Percentiles rank a stretch among this genome's conserved stretches.
phyloP scores from a whole-genome alignment of 192 early-diverging fungal genomes.

The Kappamyces sp. region DNA sequence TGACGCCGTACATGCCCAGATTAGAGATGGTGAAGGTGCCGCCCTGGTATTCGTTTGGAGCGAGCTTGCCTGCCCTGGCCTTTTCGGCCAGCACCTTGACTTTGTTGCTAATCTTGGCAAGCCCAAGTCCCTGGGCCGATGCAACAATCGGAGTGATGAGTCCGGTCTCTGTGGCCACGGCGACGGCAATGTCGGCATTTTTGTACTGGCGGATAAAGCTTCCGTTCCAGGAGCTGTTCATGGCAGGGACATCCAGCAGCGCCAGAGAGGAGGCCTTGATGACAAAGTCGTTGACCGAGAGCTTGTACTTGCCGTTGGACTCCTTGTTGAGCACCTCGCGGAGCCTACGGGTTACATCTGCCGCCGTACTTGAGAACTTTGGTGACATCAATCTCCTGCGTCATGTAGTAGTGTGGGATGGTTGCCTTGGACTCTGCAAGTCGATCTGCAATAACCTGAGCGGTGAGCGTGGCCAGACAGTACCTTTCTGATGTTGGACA shows the following conservation, averaged over 20 bases:
- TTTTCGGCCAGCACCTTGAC: conserved; percentile 79
- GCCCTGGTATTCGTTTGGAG: conserved; percentile 96
- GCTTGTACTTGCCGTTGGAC: conserved; percentile 86
- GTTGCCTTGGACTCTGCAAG: conserved; percentile 47
- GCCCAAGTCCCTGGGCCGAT: conserved; percentile 77
- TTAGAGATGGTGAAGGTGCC: conserved; percentile 98
- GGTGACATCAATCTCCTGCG: conserved; percentile 83
- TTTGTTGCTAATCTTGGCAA: conserved; percentile 75
- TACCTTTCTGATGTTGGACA: conserved; percentile 38
- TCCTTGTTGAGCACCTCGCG: conserved; percentile 83
- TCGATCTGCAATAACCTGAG: conserved; percentile 49
- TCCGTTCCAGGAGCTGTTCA: conserved; percentile 84
- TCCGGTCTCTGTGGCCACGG: conserved; percentile 87
- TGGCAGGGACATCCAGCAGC: conserved; percentile 86
- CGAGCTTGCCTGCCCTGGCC: conserved; percentile 82
- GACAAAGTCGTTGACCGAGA: conserved; percentile 97
- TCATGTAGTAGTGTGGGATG: conserved; percentile 61
- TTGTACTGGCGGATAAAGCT: conserved; percentile 93
- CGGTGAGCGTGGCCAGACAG: not conserved
- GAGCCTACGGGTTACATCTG: conserved; percentile 33
- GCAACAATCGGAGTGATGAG: conserved; percentile 94
- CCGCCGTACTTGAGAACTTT: conserved; percentile 52
- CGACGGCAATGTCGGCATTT: conserved; percentile 87
- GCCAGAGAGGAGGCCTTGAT: conserved; percentile 91
- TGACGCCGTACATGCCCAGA: conserved; percentile 94